Base-by-base conservation (phyloP, 139 green algal genomes). In the Chlamydomonas applanata region DNA sequence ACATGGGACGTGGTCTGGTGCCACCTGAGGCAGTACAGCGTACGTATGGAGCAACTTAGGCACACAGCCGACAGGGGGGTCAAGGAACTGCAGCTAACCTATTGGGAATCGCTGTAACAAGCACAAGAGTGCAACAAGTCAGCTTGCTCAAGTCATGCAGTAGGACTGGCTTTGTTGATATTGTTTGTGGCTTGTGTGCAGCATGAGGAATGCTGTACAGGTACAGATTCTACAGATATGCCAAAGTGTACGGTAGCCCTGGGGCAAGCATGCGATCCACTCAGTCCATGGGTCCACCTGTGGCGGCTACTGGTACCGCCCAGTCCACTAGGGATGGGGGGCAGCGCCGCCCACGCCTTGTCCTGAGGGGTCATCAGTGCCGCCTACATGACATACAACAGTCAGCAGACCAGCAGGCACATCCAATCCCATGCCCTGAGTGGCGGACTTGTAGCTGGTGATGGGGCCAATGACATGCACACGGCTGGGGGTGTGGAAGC, bases 1-100 rank as follows among this genome's bases (percentile, higher is more conserved):
- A 96, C 90, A 44, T 91, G 85, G 1, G 79, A 85, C 72, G 94
- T 89, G 73, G 83, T 95, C 80, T 97, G 93, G 4, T 27, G 75
- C 93, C 93, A 97, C 73, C 94, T 97, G 83, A 91, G 91, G 25
- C 45, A 52, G 71, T 67, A 9, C 1, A 7, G 29, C 29, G 27
- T 20, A 11, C 29, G 1, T 27, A 71, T n/a, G n/a, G n/a, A 56
- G 19, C 40, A 49, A 7, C 40, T 19, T 7, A 49, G 7, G 7
- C 7, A 19, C 40, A 49, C 7, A 49, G 11, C 7, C 40, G 40
- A 11, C 40, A 7, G 40, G 7, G 7, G 7, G 40, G 11, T 49
- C 40, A 49, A 19, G 7, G 7, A 11, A 11, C 40, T 11, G 40
- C 40, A 49, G 40, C 40, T 19, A 49, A 19, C 40, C 40, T 11